Percentiles rank a stretch among this genome's conserved stretches.
These are phyloP conservation scores for Nothophaeocryptopus gaeumannii DNA, from an alignment of 2,329 filamentous ascomycete species.

Conservation along the genomic window DNA sequence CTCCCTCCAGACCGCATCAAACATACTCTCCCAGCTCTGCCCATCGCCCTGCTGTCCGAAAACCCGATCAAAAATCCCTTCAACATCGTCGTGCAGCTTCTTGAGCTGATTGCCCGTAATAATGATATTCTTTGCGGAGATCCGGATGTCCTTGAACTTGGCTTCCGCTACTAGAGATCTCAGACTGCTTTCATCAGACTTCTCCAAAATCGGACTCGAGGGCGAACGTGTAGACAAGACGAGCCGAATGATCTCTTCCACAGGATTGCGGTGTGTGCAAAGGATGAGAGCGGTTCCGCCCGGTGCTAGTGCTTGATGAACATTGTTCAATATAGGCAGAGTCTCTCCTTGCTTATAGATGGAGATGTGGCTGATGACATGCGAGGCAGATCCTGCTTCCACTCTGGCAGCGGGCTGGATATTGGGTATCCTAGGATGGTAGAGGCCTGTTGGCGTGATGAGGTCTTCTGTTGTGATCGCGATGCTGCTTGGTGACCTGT, in stretches of 20 bases:
- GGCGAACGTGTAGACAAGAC: too few relatives aligned
- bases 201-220: too few relatives aligned
- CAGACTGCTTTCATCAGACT: background rate
- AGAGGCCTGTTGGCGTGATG: background rate
- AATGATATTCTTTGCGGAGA: slow-evolving; percentile 4
- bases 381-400: background rate
- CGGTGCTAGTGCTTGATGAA: slow-evolving; percentile 9
- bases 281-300: slow-evolving; percentile 12
- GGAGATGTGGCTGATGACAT: slow-evolving; percentile 8
- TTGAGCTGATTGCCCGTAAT: slow-evolving; percentile 6
- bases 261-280: slow-evolving; percentile 6
- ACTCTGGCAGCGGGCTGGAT: background rate
- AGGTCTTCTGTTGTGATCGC: background rate
- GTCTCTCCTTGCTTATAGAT: slow-evolving; percentile 1
- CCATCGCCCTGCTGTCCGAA: slow-evolving; percentile 7
- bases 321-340: slow-evolving; percentile 5
- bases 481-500: slow-evolving; percentile 1
- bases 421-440: slow-evolving; percentile 1
- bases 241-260: background rate
- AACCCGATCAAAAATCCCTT: slow-evolving; percentile 10
- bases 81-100: slow-evolving; percentile 6
- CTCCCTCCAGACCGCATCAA: slow-evolving; percentile 13
- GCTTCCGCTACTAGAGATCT: slow-evolving; percentile 3
- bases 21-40: slow-evolving; percentile 9
- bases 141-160: slow-evolving; percentile 7